A percentile compares a stretch with the other conserved stretches of the same genome.
Conservation (phyloP, 1,284 basidiomycete genomes). For the Ustilago xerochloae region DNA sequence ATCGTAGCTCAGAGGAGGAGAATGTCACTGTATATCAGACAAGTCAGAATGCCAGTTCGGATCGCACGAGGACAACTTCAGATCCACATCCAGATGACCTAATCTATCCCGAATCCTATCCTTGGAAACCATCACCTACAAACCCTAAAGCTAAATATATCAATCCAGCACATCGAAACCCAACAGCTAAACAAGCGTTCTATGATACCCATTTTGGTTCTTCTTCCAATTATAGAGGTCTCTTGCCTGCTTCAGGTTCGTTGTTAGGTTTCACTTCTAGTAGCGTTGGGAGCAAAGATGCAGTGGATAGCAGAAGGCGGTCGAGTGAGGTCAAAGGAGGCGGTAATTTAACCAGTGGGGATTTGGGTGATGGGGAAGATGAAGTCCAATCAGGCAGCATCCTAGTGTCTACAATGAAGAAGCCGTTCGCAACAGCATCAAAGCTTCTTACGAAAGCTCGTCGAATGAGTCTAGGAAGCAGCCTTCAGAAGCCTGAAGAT, state of each 20-base stretch:
- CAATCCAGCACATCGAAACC: conserved; percentile 51
- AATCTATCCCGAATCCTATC: conserved; percentile 31
- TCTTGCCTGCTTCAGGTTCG: conserved; percentile 27
- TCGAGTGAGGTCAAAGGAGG: conserved; percentile 15
- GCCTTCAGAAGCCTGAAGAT: neutral
- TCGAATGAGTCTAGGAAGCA: conserved; percentile 11
- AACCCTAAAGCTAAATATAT: conserved; percentile 28
- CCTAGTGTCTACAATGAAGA: conserved; percentile 24
- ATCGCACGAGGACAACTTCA: too few species aligned
- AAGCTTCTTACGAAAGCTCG: conserved; percentile 28
- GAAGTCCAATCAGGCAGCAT: neutral
- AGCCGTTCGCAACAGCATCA: conserved; percentile 25
- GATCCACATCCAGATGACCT: conserved; percentile 37
- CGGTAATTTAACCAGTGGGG: neutral
- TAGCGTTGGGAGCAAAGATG: neutral
- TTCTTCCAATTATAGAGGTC: conserved; percentile 39
- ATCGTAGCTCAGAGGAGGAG: neutral
- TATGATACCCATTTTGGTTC: conserved; percentile 58
- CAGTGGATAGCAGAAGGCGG: neutral
- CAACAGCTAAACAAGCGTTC: conserved; percentile 58
- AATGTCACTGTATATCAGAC: too few species aligned
- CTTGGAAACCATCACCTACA: conserved; percentile 30
- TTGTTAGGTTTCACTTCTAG: conserved; percentile 1
- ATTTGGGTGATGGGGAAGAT: neutral
- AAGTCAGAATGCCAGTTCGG: too few species aligned